Evolutionary conservation across 2,329 filamentous ascomycete species (phyloP).

Genomic region (Orbilia blumenaviensis): DNA sequence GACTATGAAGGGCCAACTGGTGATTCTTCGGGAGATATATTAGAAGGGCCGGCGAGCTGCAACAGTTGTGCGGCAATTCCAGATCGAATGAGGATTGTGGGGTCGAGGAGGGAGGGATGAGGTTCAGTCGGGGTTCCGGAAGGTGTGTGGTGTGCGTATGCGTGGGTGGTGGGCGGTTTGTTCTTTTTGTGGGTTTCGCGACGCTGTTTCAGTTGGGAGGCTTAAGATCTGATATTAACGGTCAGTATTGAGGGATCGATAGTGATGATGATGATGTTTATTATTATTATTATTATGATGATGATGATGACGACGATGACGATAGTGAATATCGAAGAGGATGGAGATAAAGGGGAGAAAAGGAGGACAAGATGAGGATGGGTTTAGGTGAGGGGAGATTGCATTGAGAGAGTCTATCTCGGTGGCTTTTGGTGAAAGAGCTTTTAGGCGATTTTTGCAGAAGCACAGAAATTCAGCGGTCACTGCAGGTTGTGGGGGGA

Average conservation of each 20-base stretch:
- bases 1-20: neutral
- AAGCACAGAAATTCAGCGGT: neutral
- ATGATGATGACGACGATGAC: neutral
- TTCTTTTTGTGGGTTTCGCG: slow-evolving; percentile 3
- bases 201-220: slow-evolving; percentile 9
- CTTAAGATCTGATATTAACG: neutral
- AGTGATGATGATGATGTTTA: neutral
- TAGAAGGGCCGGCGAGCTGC: neutral
- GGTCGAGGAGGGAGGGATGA: neutral
- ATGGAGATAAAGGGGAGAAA: neutral
- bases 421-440: neutral
- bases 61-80: neutral
- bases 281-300: neutral
- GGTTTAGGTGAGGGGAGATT: neutral
- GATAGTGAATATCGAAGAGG: neutral
- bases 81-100: neutral
- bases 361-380: neutral
- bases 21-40: neutral
- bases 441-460: slow-evolving; percentile 4
- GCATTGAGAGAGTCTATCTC: neutral
- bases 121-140: slow-evolving; percentile 9
- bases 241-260: neutral
- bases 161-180: neutral
- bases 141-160: neutral
- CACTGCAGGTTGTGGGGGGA: too few species aligned